Percentiles rank a stretch among this genome's conserved stretches.
Evolutionary conservation across 2,329 filamentous ascomycete genomes (phyloP).

Genomic region (Arachnopeziza araneosa): DNA sequence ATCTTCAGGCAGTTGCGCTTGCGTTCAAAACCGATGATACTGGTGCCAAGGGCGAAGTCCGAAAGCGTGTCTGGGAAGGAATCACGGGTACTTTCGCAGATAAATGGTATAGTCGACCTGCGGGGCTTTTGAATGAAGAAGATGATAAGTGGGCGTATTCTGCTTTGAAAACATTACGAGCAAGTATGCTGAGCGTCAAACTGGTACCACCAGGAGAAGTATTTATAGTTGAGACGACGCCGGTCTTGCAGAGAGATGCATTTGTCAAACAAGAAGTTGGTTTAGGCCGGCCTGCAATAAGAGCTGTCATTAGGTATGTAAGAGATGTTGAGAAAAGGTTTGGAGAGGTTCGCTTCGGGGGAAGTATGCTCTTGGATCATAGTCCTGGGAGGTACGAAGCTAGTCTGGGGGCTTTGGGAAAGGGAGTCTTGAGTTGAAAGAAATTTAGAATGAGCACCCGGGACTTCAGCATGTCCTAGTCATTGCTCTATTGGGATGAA

Average conservation of each 20-base stretch:
- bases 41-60: slow-evolving; percentile 61
- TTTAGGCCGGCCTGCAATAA: slow-evolving; percentile 59
- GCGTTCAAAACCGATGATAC: slow-evolving; percentile 68
- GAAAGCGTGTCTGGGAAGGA: slow-evolving; percentile 59
- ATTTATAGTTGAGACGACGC: slow-evolving; percentile 64
- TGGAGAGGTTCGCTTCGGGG: slow-evolving; percentile 64
- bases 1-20: slow-evolving; percentile 66
- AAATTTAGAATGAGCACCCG: no score
- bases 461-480: no score
- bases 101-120: slow-evolving; percentile 47
- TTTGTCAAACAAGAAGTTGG: slow-evolving; percentile 41
- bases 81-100: slow-evolving; percentile 56
- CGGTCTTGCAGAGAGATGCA: slow-evolving; percentile 61
- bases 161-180: slow-evolving; percentile 59
- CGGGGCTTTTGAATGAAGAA: slow-evolving; percentile 42
- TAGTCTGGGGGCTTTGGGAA: slow-evolving; percentile 55
- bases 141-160: slow-evolving; percentile 64
- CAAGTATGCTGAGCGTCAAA: slow-evolving; percentile 63
- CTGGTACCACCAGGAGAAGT: slow-evolving; percentile 72
- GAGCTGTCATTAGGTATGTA: slow-evolving; percentile 66
- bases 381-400: slow-evolving; percentile 70
- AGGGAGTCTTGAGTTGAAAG: slow-evolving; percentile 30
- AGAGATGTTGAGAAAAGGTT: slow-evolving; percentile 66
- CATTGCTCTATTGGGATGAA: no score
- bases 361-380: slow-evolving; percentile 71